Evolutionary conservation across 257 asterid species (phyloP).

Genomic region (Przewalskia tangutica): DNA sequence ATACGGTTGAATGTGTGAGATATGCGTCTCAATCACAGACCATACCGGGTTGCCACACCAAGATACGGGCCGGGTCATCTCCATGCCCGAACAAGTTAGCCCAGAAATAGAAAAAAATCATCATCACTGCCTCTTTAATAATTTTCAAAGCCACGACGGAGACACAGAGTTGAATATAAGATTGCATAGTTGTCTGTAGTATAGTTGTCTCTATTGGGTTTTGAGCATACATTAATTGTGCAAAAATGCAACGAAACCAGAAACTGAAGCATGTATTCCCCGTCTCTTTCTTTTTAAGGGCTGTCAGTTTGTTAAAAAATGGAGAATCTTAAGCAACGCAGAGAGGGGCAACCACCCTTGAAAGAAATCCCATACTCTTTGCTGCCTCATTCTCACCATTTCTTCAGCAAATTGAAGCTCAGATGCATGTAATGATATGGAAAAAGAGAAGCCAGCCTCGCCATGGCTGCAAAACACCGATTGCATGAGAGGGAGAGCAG

Average conservation of each 20-base stretch:
- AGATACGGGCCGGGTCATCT: neutral
- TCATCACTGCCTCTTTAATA: neutral
- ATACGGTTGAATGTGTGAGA: neutral
- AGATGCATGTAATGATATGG: neutral
- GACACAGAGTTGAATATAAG: neutral
- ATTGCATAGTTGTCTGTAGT: neutral
- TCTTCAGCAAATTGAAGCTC: conserved; percentile 6
- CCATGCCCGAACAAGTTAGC: neutral
- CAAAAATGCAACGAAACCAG: neutral
- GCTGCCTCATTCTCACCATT: neutral
- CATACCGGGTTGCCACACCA: conserved; percentile 5
- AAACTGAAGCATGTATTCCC: neutral
- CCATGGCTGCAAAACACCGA: conserved; percentile 27
- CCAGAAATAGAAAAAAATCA: neutral
- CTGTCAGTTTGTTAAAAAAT: neutral
- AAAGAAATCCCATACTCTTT: conserved; percentile 12
- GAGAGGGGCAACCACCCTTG: conserved; percentile 54
- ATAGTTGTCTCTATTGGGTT: neutral
- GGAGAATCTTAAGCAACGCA: conserved; percentile 14
- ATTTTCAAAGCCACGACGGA: neutral
- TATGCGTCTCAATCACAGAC: neutral
- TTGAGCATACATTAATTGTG: neutral
- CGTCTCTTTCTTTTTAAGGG: neutral
- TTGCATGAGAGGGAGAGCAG: conserved; percentile 2
- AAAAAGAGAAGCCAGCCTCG: neutral